phyloP scores from a whole-genome alignment of 345 rosid species.

The Litchi chinensis region DNA sequence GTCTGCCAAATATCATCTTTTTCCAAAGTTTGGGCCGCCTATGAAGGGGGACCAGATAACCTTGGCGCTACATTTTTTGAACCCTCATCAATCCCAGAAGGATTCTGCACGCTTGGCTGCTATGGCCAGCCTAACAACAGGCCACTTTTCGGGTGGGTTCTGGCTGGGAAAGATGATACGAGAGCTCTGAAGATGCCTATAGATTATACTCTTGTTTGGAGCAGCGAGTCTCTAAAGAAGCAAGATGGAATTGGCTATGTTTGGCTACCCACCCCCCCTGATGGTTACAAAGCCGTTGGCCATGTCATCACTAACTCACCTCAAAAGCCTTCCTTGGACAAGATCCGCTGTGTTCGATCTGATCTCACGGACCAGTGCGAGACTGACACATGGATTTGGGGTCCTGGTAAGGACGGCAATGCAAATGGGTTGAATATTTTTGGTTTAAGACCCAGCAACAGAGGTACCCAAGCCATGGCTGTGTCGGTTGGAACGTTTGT shows the following conservation, averaged over 20 bases:
- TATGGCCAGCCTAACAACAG: conserved; percentile 69
- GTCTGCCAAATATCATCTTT: conserved; percentile 61
- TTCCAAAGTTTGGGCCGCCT: conserved; percentile 55
- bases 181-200: conserved; percentile 47
- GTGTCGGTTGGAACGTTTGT: conserved; percentile 65
- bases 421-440: conserved; percentile 44
- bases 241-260: conserved; percentile 66
- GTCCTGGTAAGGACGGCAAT: conserved; percentile 26
- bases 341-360: conserved; percentile 62
- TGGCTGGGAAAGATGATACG: conserved; percentile 53
- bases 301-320: conserved; percentile 57
- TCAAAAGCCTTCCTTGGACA: conserved; percentile 67
- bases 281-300: conserved; percentile 72
- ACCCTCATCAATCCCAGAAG: conserved; percentile 48
- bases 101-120: conserved; percentile 59
- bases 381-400: conserved; percentile 63
- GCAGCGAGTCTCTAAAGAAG: conserved; percentile 58
- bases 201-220: conserved; percentile 81
- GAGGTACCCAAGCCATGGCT: conserved; percentile 56
- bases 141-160: conserved; percentile 60
- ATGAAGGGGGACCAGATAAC: conserved; percentile 70
- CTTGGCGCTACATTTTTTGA: conserved; percentile 76
- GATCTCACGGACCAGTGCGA: conserved; percentile 66
- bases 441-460: conserved; percentile 42
- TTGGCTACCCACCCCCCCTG: conserved; percentile 76